A percentile compares a stretch with the other conserved stretches of the same genome.
These are phyloP conservation scores for Penicillium sp. DNA, from an alignment of 2,329 filamentous ascomycete genomes.

Conservation along the genomic window DNA sequence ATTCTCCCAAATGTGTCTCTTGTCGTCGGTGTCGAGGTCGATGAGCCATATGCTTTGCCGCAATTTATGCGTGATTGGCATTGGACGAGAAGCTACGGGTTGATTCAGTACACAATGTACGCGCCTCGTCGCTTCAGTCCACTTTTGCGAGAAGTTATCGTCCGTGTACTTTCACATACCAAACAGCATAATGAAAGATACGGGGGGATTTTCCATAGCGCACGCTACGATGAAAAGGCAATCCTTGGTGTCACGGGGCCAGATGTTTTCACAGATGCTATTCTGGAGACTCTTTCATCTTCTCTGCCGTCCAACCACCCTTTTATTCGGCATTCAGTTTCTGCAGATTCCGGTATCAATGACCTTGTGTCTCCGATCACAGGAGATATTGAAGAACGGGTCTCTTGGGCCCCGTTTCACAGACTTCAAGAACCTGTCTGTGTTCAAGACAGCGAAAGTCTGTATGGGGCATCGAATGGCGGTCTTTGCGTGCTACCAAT, in stretches of 20 bases:
- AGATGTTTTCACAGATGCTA: conserved; percentile 36
- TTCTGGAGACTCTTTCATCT: conserved; percentile 32
- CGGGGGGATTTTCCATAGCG: conserved; percentile 8
- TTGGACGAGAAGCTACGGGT: conserved; percentile 36
- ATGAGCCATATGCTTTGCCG: conserved; percentile 36
- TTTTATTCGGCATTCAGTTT: conserved; percentile 25
- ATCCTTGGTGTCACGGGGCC: conserved; percentile 37
- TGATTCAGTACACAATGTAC: conserved; percentile 39
- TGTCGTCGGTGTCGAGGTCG: conserved; percentile 35
- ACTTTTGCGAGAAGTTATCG: conserved; percentile 31
- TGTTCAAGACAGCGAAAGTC: conserved; percentile 23
- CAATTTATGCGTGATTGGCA: conserved; percentile 35
- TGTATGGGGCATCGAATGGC: conserved; percentile 62
- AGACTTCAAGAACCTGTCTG: conserved; percentile 26
- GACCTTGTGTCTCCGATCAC: conserved; percentile 10
- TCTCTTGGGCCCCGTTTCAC: conserved; percentile 39
- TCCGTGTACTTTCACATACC: conserved; percentile 34
- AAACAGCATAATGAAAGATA: conserved; percentile 23
- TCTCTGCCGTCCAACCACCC: conserved; percentile 29
- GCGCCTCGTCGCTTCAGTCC: conserved; percentile 39
- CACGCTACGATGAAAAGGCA: conserved; percentile 26
- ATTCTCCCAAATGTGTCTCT: conserved; percentile 29
- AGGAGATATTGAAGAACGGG: conserved; percentile 8
- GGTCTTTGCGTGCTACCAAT: conserved; percentile 87
- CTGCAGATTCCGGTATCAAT: conserved; percentile 23